Base-by-base conservation (phyloP, 495 filamentous ascomycete species). In the Aspergillus cristatus region DNA sequence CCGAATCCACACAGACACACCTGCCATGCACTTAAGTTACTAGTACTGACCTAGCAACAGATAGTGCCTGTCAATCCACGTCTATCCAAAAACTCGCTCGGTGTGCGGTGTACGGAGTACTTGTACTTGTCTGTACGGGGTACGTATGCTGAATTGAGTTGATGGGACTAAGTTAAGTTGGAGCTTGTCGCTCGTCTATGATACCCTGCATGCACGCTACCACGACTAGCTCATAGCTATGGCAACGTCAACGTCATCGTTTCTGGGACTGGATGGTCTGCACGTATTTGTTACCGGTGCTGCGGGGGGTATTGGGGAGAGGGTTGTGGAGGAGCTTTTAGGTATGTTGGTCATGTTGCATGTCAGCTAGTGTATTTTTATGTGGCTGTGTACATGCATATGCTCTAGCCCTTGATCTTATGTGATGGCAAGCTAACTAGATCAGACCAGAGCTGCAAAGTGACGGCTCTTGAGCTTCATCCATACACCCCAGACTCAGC, bases 281-380 rank as follows among this genome's bases (percentile, higher is more conserved):
- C 72, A 76, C 57, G 70, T 68, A n/a, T 72, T 78, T 36, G 58
- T 78, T n/a, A 75, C 70, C 10, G 73, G 72, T 15, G 72, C 71
- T 16, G 66, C 67, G n/a, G 63, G 70, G 31, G 63, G 65, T 12
- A 73, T 75, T 55, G 74, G 73, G 1, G 44, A 64, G 42, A 45
- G 67, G 32, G 58, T 67, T 1, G 65, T 75, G 7, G 52, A 53
- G 34, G 71, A 76, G 41, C 74, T 78, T 35, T 48, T 78, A 22
- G 59, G 74, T 76, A 59, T 7, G 59, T 55, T 13, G 1, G 7
- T 20, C 13, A 18, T 4, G 20, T 35, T 28, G 10, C 14, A 29
- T 7, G 16, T 31, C 26, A 3, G 11, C n/a, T 34, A 17, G 1
- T 18, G 20, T 29, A 7, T 20, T 42, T 26, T 35, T 18, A 39